These are phyloP conservation scores for Phytophthora hybrid DNA, from an alignment of 352 stramenopile species.

Conservation along the genomic window DNA sequence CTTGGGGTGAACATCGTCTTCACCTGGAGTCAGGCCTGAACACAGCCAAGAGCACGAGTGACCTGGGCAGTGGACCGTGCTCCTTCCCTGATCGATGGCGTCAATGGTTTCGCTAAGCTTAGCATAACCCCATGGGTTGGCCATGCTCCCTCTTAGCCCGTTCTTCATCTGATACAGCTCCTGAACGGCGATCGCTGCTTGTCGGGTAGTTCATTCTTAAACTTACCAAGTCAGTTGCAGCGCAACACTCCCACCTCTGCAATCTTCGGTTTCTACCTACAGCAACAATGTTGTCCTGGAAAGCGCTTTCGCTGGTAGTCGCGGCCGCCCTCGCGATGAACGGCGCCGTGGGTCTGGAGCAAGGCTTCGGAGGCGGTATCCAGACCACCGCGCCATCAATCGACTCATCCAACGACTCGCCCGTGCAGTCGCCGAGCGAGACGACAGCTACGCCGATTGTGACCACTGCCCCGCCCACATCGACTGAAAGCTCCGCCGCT, in stretches of 20 bases:
- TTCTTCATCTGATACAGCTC: not conserved
- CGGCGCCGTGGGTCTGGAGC: conserved; percentile 20
- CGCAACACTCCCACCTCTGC: not conserved
- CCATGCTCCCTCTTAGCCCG: not conserved
- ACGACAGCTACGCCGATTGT: conserved; percentile 8
- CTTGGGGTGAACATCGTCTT: conserved; percentile 9
- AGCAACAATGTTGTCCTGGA: conserved; percentile 22
- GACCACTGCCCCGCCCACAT: not conserved
- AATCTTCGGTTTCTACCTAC: not conserved
- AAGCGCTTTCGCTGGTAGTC: conserved; percentile 17
- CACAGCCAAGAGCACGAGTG: not conserved
- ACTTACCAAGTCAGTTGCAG: conserved; percentile 19
- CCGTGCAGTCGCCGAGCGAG: not conserved
- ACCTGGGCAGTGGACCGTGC: not conserved
- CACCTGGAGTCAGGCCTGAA: not conserved
- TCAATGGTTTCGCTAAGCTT: not conserved
- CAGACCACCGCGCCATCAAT: conserved; percentile 11
- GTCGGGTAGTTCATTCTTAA: conserved; percentile 27
- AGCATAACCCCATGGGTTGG: not conserved
- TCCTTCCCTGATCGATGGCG: not conserved
- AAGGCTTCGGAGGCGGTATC: conserved; percentile 28
- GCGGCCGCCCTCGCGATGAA: conserved; percentile 27
- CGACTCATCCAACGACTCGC: not conserved
- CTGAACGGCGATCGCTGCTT: not conserved
- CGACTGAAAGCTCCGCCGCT: conserved; percentile 6